phyloP scores from a whole-genome alignment of 2,329 filamentous ascomycete genomes.

The Clonostachys byssicola region DNA sequence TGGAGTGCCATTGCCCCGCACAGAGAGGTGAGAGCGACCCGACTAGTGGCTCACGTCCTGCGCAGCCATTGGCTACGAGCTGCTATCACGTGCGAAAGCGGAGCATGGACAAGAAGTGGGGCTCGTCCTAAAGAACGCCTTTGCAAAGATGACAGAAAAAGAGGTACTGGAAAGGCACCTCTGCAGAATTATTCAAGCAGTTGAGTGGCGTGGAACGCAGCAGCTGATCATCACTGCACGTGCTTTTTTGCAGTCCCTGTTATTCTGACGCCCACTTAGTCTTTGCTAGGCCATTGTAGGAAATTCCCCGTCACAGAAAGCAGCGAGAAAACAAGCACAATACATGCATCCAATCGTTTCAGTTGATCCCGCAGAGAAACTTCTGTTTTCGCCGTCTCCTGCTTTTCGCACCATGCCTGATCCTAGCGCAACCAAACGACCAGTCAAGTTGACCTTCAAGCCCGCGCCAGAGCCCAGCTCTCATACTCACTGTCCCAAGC shows the following conservation, averaged over 20 bases:
- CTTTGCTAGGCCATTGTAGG: too few species aligned
- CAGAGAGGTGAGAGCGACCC: background rate
- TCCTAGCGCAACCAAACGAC: conserved; percentile 4
- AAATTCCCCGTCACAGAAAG: too few species aligned
- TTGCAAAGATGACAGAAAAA: too few species aligned
- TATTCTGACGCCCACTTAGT: background rate
- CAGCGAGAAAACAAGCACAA: background rate
- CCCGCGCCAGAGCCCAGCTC: conserved; percentile 11
- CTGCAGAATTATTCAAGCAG: too few species aligned
- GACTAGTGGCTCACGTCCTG: background rate
- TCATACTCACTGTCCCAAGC: conserved; percentile 14
- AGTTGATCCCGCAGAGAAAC: background rate
- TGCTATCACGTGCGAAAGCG: too few species aligned
- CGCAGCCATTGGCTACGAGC: too few species aligned
- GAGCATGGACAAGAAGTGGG: too few species aligned
- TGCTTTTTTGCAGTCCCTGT: background rate
- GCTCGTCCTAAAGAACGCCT: too few species aligned
- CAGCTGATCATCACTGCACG: too few species aligned
- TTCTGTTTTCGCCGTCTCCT: background rate
- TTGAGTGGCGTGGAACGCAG: too few species aligned
- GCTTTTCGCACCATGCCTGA: conserved; percentile 9
- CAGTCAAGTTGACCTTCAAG: conserved; percentile 15
- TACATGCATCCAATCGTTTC: background rate
- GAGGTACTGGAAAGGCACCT: too few species aligned
- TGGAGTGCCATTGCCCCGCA: background rate